These are phyloP conservation scores for Salix purpurea DNA, from an alignment of 345 rosid genomes.

Conservation along the genomic window DNA sequence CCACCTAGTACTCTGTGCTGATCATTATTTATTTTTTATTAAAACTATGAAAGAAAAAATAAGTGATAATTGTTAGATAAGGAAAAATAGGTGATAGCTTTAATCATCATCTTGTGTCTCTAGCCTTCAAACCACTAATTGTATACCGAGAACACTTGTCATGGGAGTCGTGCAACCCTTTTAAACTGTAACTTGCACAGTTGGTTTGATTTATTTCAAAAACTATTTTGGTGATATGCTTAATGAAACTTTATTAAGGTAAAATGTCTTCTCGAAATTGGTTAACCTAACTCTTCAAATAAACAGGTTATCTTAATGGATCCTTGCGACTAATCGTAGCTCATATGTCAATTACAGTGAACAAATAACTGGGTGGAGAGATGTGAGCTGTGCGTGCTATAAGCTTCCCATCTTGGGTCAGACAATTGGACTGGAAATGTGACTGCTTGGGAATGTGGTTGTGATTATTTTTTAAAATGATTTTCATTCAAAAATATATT, in stretches of 20 bases:
- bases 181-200: not conserved
- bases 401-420: conserved; percentile 15
- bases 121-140: too few relatives aligned
- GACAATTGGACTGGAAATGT: conserved; percentile 14
- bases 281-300: not conserved
- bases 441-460: too few relatives aligned
- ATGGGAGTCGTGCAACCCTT: not conserved
- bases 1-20: too few relatives aligned
- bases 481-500: too few relatives aligned
- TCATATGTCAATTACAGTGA: conserved; percentile 7
- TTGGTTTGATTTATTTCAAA: not conserved
- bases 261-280: conserved; percentile 1
- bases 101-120: too few relatives aligned
- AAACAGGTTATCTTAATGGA: not conserved
- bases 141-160: too few relatives aligned
- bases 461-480: too few relatives aligned
- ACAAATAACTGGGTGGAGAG: not conserved
- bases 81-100: too few relatives aligned
- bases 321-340: not conserved
- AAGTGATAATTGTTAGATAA: too few relatives aligned
- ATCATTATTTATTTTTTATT: too few relatives aligned
- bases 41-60: too few relatives aligned
- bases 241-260: not conserved
- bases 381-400: not conserved
- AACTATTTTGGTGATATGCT: not conserved